Evolutionary conservation across 192 early-diverging fungal species (phyloP), one percentile per base, ranked within the genome.

Genomic region (Fimicolochytrium jonesii): DNA sequence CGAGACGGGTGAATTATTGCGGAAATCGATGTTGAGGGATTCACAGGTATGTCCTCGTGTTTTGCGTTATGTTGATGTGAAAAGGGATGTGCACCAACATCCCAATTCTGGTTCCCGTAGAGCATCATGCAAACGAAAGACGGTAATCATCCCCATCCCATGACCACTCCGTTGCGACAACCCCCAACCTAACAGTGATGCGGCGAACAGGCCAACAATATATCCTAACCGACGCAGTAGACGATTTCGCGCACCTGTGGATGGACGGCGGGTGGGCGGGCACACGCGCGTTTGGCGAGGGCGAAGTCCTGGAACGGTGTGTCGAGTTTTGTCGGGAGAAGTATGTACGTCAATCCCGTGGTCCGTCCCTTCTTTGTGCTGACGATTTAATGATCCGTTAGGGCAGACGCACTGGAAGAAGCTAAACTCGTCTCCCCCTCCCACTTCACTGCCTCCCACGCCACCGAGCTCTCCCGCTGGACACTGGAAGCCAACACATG

Each of bases 401-500:
- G 59, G 25, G 47, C 45, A 5, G 48, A 49, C 15, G 17, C 22
- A 47, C 25, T 61, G 20, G 7, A 15, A 5, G 26, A 61, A 6
- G 33, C 36, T 11, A 31, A 61, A 28, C 5, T 28, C 3, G 11
- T 23, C 22, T 45, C 48, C 51, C 59, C 59, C 6, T 23, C 34
- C 23, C 23, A 50, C 3, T 47, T 47, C 47, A 35, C 34, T 4
- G 36, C 28, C 32, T 3, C 30, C 20, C 30, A 52, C 43, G 56
- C 54, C 17, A 59, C 45, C 9, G 56, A 66, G 28, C 46, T 61
- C 2, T 32, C 20, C 28, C 51, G 59, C 46, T 66, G 64, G 64
- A 59, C 29, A 18, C 20, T 66, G 36, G 66, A 67, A 34, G 66
- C 66, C 7, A 60, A 35, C 28, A 67, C 66, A 11, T 67, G 66